Base-by-base conservation (phyloP, 306 rosid genomes). In the Corylus avellana region DNA sequence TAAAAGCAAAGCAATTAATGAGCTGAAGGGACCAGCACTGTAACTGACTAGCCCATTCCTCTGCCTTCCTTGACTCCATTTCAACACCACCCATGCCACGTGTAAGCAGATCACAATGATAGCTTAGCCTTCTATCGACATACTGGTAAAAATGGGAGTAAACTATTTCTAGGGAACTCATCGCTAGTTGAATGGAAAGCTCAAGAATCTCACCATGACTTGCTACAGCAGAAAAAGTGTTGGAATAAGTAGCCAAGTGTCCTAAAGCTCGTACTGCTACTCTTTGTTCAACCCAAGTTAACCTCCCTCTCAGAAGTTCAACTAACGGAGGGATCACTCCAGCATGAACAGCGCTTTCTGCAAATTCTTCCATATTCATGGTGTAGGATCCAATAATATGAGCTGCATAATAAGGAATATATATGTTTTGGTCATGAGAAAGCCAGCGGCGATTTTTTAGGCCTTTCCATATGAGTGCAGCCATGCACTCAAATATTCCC, bases 51-150 rank as follows among this genome's bases (percentile, higher is more conserved):
- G 99, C 99, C 99, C 99, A 96, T 85, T 96, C 99, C 84, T 96
- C 99, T 4, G 99, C 97, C 89, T 96, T 96, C 88, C 99, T 89
- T 44, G 98, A 93, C 83, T 96, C 99, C 99, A 96, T 96, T 81
- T 96, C 99, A 70, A 90, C 99, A 51, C 99, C 99, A 10, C 99
- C 99, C 99, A 96, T 96, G 75, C 98, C 99, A 8, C 98, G 98
- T 29, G 99, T 96, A 79, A 96, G 98, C 76, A 96, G 80, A 88
- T 96, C 99, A 70, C 99, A 91, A 78, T 96, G 99, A 83, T 96
- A 96, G 86, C 98, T 91, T 44, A 89, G 87, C 89, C 99, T 90
- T 89, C 97, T 86, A 81, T 93, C 98, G 50, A 87, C 94, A 85
- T 85, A 89, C 78, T 91, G 98, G 76, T 96, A 96, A 75, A 96